These are phyloP conservation scores for Candida vartiovaarae DNA, from an alignment of 805 yeast species.

Conservation along the genomic window DNA sequence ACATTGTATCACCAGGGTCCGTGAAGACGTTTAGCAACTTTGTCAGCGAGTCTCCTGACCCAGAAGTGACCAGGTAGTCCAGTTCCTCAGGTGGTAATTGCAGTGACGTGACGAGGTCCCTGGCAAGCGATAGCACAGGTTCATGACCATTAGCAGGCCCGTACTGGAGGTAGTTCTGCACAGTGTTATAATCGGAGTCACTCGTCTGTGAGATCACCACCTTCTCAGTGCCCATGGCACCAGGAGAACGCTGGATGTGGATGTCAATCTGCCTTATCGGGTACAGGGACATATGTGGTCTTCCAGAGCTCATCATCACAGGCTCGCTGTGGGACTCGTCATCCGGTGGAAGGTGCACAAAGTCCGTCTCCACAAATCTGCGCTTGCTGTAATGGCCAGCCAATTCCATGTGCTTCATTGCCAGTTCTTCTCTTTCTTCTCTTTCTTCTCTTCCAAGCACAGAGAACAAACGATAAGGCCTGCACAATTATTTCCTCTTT, in stretches of 20 bases:
- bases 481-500: not conserved
- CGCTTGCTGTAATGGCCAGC: not conserved
- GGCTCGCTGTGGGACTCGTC: slow-evolving; percentile 9
- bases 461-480: too few relatives aligned
- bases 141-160: slow-evolving; percentile 46
- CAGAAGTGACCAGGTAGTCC: slow-evolving; percentile 35
- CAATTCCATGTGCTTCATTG: not conserved
- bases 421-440: not conserved
- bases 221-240: not conserved
- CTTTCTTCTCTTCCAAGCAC: too few relatives aligned
- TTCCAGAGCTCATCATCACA: slow-evolving; percentile 9
- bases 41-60: slow-evolving; percentile 49
- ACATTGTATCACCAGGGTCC: slow-evolving; percentile 47
- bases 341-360: slow-evolving; percentile 4
- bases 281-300: slow-evolving; percentile 3
- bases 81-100: slow-evolving; percentile 30
- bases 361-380: slow-evolving; percentile 1
- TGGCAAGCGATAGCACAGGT: slow-evolving; percentile 54
- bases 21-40: slow-evolving; percentile 41
- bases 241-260: slow-evolving; percentile 5
- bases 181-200: not conserved
- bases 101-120: slow-evolving; percentile 31
- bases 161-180: slow-evolving; percentile 6
- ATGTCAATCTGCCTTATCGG: slow-evolving; percentile 8
- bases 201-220: not conserved